Evolutionary conservation across 306 rosid genomes (phyloP), one percentile per base, ranked within the genome.

Genomic region (Herpetospermum pedunculosum): DNA sequence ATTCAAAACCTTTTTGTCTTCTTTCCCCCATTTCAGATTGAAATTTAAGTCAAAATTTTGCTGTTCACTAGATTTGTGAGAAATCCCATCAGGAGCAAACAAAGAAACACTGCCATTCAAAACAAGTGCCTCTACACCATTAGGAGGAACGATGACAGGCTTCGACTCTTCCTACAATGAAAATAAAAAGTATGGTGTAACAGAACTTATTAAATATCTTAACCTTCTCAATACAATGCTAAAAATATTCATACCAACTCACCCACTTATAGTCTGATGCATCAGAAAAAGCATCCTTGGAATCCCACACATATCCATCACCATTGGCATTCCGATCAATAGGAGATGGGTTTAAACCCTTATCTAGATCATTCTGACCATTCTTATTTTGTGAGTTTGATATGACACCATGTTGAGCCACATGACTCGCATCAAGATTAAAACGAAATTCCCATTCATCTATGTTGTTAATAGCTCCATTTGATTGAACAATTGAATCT

Each of bases 371-470:
- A 75, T 62, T 81, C 40, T 55, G 79, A 76, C 80, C 74, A 74
- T 77, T 82, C 70, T 67, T 72, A 1, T 46, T 57, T 77, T 59
- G 65, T 6, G 72, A 74, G 64, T 75, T 81, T 15, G 60, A 75
- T 62, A 80, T 50, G 63, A 70, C 12, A 41, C 67, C 75, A 75
- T 73, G 69, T 60, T 64, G 84, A 54, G 67, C 41, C 21, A 73
- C 77, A 70, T 81, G 78, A 69, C 59, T 74, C 16, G 84, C 78
- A 67, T 78, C 77, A 78, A 86, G 86, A 82, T 83, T 86, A 82
- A 91, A 84, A 50, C 80, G 83, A 49, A 79, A 47, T 68, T 79
- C 71, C 93, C 89, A 82, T 21, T 80, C 80, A 38, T 76, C 83
- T 75, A 68, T 60, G 75, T 77, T 77, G 67, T 75, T 70, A 60